Evolutionary conservation across 495 filamentous ascomycete genomes (phyloP).

Genomic region (Geopyxis carbonaria): DNA sequence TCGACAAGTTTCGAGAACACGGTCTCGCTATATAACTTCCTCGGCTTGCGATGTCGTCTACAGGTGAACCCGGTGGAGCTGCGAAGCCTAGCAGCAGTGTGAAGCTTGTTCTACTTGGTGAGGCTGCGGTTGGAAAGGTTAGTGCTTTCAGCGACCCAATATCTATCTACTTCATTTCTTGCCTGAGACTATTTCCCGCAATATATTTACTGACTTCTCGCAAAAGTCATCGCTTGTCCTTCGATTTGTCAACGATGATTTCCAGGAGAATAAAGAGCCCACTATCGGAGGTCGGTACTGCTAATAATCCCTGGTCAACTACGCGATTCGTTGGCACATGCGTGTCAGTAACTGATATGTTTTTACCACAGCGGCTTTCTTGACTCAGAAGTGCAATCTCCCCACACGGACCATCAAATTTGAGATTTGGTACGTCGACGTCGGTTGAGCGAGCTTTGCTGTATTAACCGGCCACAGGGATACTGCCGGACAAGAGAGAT

Average conservation of each 20-base stretch:
- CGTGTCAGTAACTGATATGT: too few relatives aligned
- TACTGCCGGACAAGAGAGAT: slow-evolving; percentile 95
- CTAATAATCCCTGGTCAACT: too few relatives aligned
- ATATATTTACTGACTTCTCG: slow-evolving; percentile 5
- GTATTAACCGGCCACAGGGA: slow-evolving; percentile 30
- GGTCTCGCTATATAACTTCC: too few relatives aligned
- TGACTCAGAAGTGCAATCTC: slow-evolving; percentile 95
- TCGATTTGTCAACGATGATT: slow-evolving; percentile 98
- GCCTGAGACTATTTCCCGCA: not conserved
- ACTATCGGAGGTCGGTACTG: slow-evolving; percentile 86
- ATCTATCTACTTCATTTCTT: not conserved
- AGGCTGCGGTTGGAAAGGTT: slow-evolving; percentile 98
- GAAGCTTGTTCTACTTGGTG: slow-evolving; percentile 91
- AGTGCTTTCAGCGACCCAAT: slow-evolving; percentile 1
- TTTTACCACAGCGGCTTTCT: slow-evolving; percentile 93
- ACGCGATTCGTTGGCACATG: too few relatives aligned
- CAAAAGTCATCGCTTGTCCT: slow-evolving; percentile 85
- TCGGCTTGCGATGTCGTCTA: too few relatives aligned
- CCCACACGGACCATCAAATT: slow-evolving; percentile 97
- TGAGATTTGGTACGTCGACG: slow-evolving; percentile 93
- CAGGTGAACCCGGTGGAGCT: too few relatives aligned
- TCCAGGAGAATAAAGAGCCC: slow-evolving; percentile 98
- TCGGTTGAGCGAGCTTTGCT: too few relatives aligned
- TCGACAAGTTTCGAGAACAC: too few relatives aligned
- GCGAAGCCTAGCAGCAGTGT: slow-evolving; percentile 97